Percentiles rank a stretch among this genome's conserved stretches.
Conservation (phyloP, 768 basidiomycete genomes). For the Auricularia heimuer region DNA sequence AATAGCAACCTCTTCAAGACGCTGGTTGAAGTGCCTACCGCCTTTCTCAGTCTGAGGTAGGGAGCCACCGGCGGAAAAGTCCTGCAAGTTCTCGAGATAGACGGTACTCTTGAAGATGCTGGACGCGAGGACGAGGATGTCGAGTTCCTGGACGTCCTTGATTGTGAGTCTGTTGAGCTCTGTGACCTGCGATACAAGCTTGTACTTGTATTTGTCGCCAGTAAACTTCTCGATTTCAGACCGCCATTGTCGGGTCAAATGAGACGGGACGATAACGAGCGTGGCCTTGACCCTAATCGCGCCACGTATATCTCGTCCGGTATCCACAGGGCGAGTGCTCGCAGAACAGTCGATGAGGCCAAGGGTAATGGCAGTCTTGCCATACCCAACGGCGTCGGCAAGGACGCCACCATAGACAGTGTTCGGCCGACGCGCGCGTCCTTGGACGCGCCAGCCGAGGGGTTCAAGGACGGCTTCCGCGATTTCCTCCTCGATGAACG, state of each 20-base stretch:
- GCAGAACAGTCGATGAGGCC: conserved; percentile 72
- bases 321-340: conserved; percentile 25
- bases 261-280: conserved; percentile 79
- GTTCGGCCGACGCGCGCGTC: conserved; percentile 69
- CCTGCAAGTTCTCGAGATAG: conserved; percentile 67
- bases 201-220: conserved; percentile 45
- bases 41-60: conserved; percentile 47
- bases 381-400: conserved; percentile 94
- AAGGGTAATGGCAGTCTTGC: conserved; percentile 91
- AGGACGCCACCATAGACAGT: conserved; percentile 80
- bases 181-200: conserved; percentile 56
- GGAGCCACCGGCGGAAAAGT: conserved; percentile 55
- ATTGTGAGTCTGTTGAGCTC: conserved; percentile 67
- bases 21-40: conserved; percentile 84
- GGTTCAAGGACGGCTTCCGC: conserved; percentile 81
- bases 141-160: conserved; percentile 66
- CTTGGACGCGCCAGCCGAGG: conserved; percentile 91
- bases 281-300: conserved; percentile 75
- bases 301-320: conserved; percentile 28
- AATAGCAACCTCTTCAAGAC: conserved; percentile 52
- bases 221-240: conserved; percentile 81
- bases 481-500: conserved; percentile 90
- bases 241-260: conserved; percentile 83
- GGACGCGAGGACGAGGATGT: conserved; percentile 79
- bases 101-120: conserved; percentile 73